Base-by-base conservation (phyloP, 2,329 filamentous ascomycete genomes). In the Cladophialophora bantiana region DNA sequence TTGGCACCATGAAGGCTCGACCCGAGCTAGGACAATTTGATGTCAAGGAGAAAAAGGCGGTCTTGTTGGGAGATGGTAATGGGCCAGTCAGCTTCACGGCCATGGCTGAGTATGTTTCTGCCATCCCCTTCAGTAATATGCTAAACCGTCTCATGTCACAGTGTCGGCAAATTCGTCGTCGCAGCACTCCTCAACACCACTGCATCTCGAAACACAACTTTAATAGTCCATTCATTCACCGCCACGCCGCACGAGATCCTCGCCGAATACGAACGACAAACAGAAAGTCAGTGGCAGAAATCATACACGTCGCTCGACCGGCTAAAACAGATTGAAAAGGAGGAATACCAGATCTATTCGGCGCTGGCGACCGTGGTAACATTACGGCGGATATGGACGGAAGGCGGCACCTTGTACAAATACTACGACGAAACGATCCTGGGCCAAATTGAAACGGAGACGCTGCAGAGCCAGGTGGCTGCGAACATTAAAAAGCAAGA, bases 171-270 rank as follows among this genome's bases (percentile, higher is more conserved):
- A 63, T 83, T 90, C 31, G 83, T 92, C 1, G 86, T 88, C 1
- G 86, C 86, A 0, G 84, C 88, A 0, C 81, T 92, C 13, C 81
- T 80, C 15, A 85, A 88, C 65, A 86, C 87, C 2, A 77, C 83
- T 9, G 80, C 77, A 5, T 81, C 86, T 0, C 81, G 81, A 38
- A 85, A 86, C 69, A 83, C 84, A 61, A 84, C 86, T 0, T 77
- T 92, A 38, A 89, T 86, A 65, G 88, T 92, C 1, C 89, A 92
- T 73, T 92, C 89, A 0, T 93, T 92, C 70, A 88, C 89, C 0
- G 83, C 85, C 1, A 91, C 87, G 0, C 85, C 88, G 0, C 82
- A 85, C 7, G 78, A 86, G 32, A 88, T 92, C 20, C 74, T 90
- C 20, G 81, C 81, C n/a, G 89, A 90, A 74, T 90, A 89, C 72